These are phyloP conservation scores for Rhizophora mangle DNA, from an alignment of 345 rosid genomes.

Conservation along the genomic window DNA sequence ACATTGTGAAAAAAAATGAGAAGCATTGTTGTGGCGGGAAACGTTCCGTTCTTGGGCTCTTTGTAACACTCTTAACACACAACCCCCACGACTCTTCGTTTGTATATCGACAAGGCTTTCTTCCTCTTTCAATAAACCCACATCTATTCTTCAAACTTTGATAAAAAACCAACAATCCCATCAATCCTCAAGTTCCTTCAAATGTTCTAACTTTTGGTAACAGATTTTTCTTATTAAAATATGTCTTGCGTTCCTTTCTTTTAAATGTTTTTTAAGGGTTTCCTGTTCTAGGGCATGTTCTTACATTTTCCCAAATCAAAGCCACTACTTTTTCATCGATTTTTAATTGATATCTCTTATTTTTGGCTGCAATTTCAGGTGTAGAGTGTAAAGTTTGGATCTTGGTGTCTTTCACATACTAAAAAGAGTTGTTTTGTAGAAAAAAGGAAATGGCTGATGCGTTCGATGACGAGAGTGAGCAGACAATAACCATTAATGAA, in stretches of 20 bases:
- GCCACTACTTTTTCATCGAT: background rate
- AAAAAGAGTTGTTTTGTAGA: background rate
- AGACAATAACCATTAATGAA: conserved; percentile 65
- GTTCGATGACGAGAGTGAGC: conserved; percentile 72
- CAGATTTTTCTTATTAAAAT: background rate
- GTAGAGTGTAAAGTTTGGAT: background rate
- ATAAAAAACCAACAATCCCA: too few relatives aligned
- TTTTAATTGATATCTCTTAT: background rate
- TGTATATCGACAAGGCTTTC: too few relatives aligned
- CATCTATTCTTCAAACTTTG: too few relatives aligned
- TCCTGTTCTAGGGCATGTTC: background rate
- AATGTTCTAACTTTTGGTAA: too few relatives aligned
- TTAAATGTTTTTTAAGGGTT: background rate
- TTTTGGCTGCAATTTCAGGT: conserved; percentile 10
- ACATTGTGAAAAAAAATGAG: too few relatives aligned
- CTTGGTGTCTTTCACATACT: background rate
- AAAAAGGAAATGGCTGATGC: conserved; percentile 38
- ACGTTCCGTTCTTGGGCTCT: too few relatives aligned
- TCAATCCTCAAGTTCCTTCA: too few relatives aligned
- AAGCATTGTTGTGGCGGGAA: too few relatives aligned
- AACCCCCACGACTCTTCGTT: too few relatives aligned
- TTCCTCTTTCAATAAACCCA: too few relatives aligned
- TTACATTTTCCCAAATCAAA: background rate
- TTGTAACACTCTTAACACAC: too few relatives aligned
- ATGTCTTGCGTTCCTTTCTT: too few relatives aligned